phyloP scores from a whole-genome alignment of 2,329 filamentous ascomycete genomes.

The Botryosphaeria agaves region DNA sequence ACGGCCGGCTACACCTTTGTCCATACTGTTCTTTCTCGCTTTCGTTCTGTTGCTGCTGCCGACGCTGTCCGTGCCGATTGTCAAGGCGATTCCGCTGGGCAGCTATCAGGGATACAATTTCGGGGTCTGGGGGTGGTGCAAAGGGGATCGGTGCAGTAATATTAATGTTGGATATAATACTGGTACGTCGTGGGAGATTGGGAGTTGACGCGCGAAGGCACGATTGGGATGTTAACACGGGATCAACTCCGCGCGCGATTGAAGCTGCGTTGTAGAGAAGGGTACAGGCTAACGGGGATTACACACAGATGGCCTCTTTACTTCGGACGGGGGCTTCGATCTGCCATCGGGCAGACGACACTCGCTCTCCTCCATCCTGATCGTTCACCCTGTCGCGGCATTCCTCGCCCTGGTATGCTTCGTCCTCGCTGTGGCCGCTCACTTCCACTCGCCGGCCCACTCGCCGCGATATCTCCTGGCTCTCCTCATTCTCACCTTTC shows the following conservation, averaged over 20 bases:
- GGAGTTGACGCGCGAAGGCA: too few relatives aligned
- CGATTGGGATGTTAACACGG: too few relatives aligned
- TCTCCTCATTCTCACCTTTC: slow-evolving; percentile 70
- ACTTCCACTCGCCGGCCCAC: slow-evolving; percentile 76
- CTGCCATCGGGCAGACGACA: slow-evolving; percentile 47
- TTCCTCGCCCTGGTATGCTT: slow-evolving; percentile 75
- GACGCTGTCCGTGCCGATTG: slow-evolving; percentile 79
- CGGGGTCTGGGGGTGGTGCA: slow-evolving; percentile 86
- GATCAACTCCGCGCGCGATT: too few relatives aligned
- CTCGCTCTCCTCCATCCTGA: slow-evolving; percentile 70
- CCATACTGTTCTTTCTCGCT: slow-evolving; percentile 67
- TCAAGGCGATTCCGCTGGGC: slow-evolving; percentile 69
- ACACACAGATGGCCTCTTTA: slow-evolving; percentile 28
- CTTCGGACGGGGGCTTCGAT: slow-evolving; percentile 35
- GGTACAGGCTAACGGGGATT: too few relatives aligned
- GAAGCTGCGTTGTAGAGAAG: too few relatives aligned
- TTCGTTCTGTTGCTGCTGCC: slow-evolving; percentile 76
- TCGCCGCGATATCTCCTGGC: slow-evolving; percentile 76
- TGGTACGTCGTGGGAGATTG: too few relatives aligned
- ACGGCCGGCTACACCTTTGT: slow-evolving; percentile 81
- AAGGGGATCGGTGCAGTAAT: slow-evolving; percentile 45
- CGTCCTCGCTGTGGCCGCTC: slow-evolving; percentile 59
- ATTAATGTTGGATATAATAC: slow-evolving; percentile 76
- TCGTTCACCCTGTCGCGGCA: slow-evolving; percentile 84
- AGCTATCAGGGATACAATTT: slow-evolving; percentile 62